These are phyloP conservation scores for Pleurotus tuoliensis DNA, from an alignment of 768 basidiomycete genomes.

Conservation along the genomic window DNA sequence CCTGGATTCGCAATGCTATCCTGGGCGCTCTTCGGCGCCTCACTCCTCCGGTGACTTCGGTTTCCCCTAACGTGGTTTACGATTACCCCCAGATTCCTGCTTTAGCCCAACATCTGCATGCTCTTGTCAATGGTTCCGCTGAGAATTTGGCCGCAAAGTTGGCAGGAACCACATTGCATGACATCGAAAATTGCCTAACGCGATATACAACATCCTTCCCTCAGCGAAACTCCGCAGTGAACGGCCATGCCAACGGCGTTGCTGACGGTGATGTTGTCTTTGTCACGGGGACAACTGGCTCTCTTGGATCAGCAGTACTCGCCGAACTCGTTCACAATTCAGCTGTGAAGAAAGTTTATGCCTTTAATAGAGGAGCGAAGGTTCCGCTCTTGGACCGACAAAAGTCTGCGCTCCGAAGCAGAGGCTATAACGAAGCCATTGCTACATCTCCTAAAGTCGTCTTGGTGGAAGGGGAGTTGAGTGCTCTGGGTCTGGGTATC, in stretches of 20 bases:
- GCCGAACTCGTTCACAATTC: slow-evolving; percentile 21
- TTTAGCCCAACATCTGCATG: background rate
- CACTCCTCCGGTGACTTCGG: slow-evolving; percentile 11
- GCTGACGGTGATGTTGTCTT: background rate
- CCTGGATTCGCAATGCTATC: slow-evolving; percentile 21
- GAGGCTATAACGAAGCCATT: slow-evolving; percentile 13
- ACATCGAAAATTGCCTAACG: background rate
- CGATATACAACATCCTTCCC: background rate
- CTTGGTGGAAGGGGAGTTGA: slow-evolving; percentile 14
- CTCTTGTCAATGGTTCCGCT: slow-evolving; percentile 14
- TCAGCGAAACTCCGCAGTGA: background rate
- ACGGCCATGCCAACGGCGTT: background rate
- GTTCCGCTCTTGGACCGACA: slow-evolving; percentile 14
- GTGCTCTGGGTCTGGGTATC: slow-evolving; percentile 15
- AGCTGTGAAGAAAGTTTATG: slow-evolving; percentile 36
- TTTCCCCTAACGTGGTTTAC: slow-evolving; percentile 15
- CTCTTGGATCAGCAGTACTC: slow-evolving; percentile 21
- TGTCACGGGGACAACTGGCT: slow-evolving; percentile 26
- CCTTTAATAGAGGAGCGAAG: slow-evolving; percentile 22
- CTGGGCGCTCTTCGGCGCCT: slow-evolving; percentile 12
- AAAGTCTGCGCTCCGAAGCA: slow-evolving; percentile 11
- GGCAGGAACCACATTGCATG: background rate
- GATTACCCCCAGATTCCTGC: slow-evolving; percentile 7
- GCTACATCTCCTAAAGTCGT: slow-evolving; percentile 13
- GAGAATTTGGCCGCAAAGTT: slow-evolving; percentile 7